Evolutionary conservation across 164 flowering plant genomes (phyloP).

Genomic region (Warburgia ugandensis): DNA sequence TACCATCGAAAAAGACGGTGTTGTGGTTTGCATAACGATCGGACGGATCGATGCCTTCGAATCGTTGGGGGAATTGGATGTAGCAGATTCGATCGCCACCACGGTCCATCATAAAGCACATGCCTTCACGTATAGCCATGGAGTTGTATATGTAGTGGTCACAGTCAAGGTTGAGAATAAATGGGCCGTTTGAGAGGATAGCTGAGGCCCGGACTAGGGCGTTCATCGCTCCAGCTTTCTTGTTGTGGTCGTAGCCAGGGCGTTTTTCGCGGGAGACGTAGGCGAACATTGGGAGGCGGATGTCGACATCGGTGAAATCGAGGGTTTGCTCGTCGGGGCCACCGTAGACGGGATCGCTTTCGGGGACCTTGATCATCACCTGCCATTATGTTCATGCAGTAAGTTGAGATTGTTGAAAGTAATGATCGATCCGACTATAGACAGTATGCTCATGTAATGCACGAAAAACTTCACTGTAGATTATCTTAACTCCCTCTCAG

Average conservation of each 20-base stretch:
- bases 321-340: conserved; percentile 18
- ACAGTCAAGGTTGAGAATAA: conserved; percentile 42
- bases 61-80: conserved; percentile 38
- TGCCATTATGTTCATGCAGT: no score
- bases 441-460: no score
- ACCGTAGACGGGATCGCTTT: conserved; percentile 16
- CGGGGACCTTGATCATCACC: conserved; percentile 49
- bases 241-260: conserved; percentile 38
- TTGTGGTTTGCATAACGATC: conserved; percentile 46
- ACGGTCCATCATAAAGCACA: conserved; percentile 45
- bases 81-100: conserved; percentile 40
- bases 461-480: no score
- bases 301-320: conserved; percentile 32
- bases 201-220: conserved; percentile 41
- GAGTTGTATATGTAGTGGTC: conserved; percentile 41
- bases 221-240: conserved; percentile 48
- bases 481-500: no score
- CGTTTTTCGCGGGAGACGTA: conserved; percentile 40
- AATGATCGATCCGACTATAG: no score
- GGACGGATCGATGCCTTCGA: conserved; percentile 43
- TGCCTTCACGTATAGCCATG: conserved; percentile 32
- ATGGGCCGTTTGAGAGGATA: conserved; percentile 40
- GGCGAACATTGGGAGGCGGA: conserved; percentile 37
- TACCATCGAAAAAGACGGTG: conserved; percentile 47
- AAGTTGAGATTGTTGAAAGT: no score